These are phyloP conservation scores for Venturia asperata DNA, from an alignment of 2,329 filamentous ascomycete genomes.

Conservation along the genomic window DNA sequence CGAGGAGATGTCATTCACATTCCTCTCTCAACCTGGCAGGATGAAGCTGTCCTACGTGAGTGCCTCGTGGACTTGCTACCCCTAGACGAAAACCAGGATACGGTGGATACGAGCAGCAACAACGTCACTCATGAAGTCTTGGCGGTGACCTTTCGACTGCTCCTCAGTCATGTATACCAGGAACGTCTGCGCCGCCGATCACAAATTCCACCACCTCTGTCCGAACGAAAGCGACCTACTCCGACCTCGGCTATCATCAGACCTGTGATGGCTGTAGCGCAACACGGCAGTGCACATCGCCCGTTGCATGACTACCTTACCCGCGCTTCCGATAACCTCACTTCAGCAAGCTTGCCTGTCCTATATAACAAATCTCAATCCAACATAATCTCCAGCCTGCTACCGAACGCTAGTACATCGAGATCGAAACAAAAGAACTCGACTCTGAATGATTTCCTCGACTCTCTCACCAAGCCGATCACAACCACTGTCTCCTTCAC, in stretches of 20 bases:
- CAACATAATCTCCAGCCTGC: slow-evolving; percentile 5
- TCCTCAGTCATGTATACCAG: slow-evolving; percentile 73
- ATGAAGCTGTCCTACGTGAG: slow-evolving; percentile 38
- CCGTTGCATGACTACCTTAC: slow-evolving; percentile 32
- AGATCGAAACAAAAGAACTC: not conserved
- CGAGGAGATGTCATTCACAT: slow-evolving; percentile 31
- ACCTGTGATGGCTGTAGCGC: slow-evolving; percentile 48
- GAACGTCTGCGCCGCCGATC: slow-evolving; percentile 65
- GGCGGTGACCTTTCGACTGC: slow-evolving; percentile 55
- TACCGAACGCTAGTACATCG: not conserved
- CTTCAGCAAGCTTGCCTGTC: slow-evolving; percentile 7
- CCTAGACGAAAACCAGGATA: slow-evolving; percentile 41
- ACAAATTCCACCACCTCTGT: slow-evolving; percentile 52
- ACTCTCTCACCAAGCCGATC: slow-evolving; percentile 2
- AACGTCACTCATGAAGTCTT: slow-evolving; percentile 50
- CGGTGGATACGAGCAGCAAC: slow-evolving; percentile 23
- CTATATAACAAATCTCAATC: not conserved
- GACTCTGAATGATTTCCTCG: not conserved
- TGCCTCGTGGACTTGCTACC: slow-evolving; percentile 62
- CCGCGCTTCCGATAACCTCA: slow-evolving; percentile 3
- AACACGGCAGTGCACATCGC: slow-evolving; percentile 39
- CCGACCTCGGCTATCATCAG: slow-evolving; percentile 53
- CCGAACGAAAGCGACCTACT: slow-evolving; percentile 42
- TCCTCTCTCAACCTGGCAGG: slow-evolving; percentile 39
- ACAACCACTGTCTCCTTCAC: not conserved